Base-by-base conservation (phyloP, 495 filamentous ascomycete species). In the Daldinia grandis region DNA sequence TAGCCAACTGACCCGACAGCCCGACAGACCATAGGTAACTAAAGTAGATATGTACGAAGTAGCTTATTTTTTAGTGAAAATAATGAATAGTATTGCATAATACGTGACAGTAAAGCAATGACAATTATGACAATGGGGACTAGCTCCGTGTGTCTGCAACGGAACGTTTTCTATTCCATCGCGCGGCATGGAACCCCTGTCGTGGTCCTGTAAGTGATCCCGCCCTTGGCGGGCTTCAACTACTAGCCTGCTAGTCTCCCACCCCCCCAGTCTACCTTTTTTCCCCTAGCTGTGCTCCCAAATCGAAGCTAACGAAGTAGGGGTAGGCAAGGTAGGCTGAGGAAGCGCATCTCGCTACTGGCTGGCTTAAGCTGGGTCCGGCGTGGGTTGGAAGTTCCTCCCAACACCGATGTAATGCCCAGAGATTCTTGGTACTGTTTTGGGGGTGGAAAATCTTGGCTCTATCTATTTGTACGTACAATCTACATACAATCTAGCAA, bases 321-420 rank as follows among this genome's bases (percentile, higher is more conserved):
- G 69, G 69, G 69, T 59, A 57, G 24, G 24, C 51, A 28, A 63
- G 35, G 49, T 64, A 54, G 58, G 42, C 61, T 59, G 62, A 65
- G 64, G 63, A 68, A 65, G 64, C 65, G 53, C 55, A 72, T 38
- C 60, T 72, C 47, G 70, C 60, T 51, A 53, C 47, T 68, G 61
- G 70, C 33, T 66, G 42, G 42, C 42, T 40, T 47, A 47, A 10
- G 17, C 42, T 47, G 61, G 64, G 30, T 27, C 25, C 64, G 61
- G 65, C 70, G 70, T 68, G 70, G 70, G 70, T 73, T 61, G 56
- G 7, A 66, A 73, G 50, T 31, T 37, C 61, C 64, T 72, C 70
- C 65, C 65, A 73, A 73, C 70, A 68, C 61, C 70, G 70, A 73
- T 73, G 70, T 62, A 69, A 65, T 73, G 70, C 70, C 70, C 65